Percentiles rank a stretch among this genome's conserved stretches.
These are phyloP conservation scores for Viridothelium virens DNA, from an alignment of 495 filamentous ascomycete genomes.

Conservation along the genomic window DNA sequence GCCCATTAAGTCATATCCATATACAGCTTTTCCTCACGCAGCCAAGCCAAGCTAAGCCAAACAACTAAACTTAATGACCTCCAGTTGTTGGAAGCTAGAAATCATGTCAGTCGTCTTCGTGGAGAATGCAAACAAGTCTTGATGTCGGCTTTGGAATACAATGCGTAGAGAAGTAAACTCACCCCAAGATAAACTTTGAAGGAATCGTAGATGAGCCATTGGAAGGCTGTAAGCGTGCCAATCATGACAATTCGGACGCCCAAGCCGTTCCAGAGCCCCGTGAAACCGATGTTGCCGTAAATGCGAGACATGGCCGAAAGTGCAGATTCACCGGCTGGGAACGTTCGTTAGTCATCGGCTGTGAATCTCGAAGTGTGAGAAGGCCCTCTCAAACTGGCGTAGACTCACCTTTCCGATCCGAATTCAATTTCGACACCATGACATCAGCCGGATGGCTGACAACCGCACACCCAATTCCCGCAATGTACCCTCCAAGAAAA, in stretches of 20 bases:
- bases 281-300: constrained; percentile 66
- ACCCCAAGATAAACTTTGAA: constrained; percentile 64
- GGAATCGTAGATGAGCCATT: constrained; percentile 72
- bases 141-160: background rate
- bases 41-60: background rate
- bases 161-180: constrained; percentile 19
- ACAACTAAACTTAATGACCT: constrained; percentile 38
- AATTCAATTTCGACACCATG: constrained; percentile 66
- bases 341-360: constrained; percentile 17
- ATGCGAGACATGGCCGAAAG: constrained; percentile 55
- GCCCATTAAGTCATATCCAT: background rate
- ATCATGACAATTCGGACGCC: constrained; percentile 41
- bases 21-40: background rate
- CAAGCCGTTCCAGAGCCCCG: constrained; percentile 62
- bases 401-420: constrained; percentile 51
- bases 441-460: constrained; percentile 61
- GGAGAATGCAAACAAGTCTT: background rate
- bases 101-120: background rate
- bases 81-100: constrained; percentile 53
- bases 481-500: constrained; percentile 65
- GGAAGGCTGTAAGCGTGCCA: constrained; percentile 53
- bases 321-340: constrained; percentile 54
- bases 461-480: constrained; percentile 61
- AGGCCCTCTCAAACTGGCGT: constrained; percentile 3
- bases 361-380: constrained; percentile 11